Percentiles rank a stretch among this genome's conserved stretches.
phyloP scores from a whole-genome alignment of 2,329 filamentous ascomycete species.

The Calonectria pseudoreteaudii region DNA sequence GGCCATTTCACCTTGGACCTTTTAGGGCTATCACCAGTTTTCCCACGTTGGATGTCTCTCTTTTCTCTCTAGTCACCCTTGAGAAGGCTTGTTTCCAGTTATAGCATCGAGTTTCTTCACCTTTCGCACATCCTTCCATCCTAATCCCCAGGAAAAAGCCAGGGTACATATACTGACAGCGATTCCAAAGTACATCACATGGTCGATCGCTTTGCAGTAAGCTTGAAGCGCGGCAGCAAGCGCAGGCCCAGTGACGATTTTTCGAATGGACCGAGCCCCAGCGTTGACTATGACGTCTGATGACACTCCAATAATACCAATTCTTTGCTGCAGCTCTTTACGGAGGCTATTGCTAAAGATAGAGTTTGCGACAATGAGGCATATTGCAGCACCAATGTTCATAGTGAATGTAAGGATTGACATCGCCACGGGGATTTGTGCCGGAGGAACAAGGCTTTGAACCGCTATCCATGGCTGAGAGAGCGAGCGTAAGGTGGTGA shows the following conservation, averaged over 20 bases:
- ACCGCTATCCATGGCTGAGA: not conserved
- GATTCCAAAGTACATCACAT: not conserved
- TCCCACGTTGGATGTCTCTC: not conserved
- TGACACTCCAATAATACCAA: not conserved
- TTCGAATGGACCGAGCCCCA: not conserved
- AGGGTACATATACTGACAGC: not conserved
- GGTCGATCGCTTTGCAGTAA: not conserved
- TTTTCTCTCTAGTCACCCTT: not conserved
- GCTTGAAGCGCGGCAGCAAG: not conserved
- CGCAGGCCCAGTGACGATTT: not conserved
- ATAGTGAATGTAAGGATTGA: not conserved
- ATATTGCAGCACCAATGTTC: not conserved
- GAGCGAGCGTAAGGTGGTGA: not conserved
- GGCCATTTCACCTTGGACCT: too few species aligned
- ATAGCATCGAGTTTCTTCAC: not conserved
- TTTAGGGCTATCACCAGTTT: too few species aligned
- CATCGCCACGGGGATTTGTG: not conserved
- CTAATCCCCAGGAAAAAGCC: not conserved
- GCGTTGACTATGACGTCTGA: not conserved
- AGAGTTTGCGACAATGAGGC: not conserved
- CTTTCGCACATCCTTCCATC: not conserved
- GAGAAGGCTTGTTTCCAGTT: conserved; percentile 14
- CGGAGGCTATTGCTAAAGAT: not conserved
- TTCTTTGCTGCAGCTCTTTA: not conserved
- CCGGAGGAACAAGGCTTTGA: not conserved